Base-by-base conservation (phyloP, 2,329 filamentous ascomycete genomes). In the Colletotrichum plurivorum region DNA sequence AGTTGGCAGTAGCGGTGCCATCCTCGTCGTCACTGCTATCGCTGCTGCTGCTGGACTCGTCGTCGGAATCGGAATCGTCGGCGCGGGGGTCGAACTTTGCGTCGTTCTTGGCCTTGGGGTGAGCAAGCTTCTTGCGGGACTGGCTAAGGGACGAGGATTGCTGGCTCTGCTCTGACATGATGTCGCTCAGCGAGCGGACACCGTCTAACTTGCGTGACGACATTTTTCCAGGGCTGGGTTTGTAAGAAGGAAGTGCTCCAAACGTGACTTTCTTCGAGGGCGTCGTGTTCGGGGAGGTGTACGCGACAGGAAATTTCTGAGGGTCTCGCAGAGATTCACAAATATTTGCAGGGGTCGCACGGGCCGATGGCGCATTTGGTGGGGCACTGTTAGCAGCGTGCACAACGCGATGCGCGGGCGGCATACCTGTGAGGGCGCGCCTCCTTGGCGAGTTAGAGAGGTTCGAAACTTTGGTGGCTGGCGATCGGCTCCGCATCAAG, bases 11-110 rank as follows among this genome's bases (percentile, higher is more conserved):
- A 10, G 36, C 31, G 13, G 43, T 22, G 2, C 20, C 49, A 31
- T 67, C 62, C 8, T 54, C 62, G 10, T 54, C 59, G 20, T 72
- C 69, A 43, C 67, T 64, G 27, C 56, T 55, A 54, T 77, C 77
- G 45, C 76, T 78, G 39, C 78, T 78, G 39, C 78, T 77, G 65
- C 75, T 78, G 59, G 69, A 73, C 25, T 75, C 71, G 3, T 77
- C 75, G 20, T 69, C 66, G 22, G 69, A 59, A 18, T 71, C 66
- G 41, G 66, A 69, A 5, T 71, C 61, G 25, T 53, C 53, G 22
- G 66, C 62, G 20, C 66, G 73, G 52, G 70, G 63, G 36, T 73
- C 71, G 54, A 74, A 69, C n/a, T 64, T 63, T 46, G 63, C 71
- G 54, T 71, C 68, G 63, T 51, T 45, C 49, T 72, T 72, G 60